Conservation (phyloP, 1,284 basidiomycete species). For the Ceratobasidium sp. region DNA sequence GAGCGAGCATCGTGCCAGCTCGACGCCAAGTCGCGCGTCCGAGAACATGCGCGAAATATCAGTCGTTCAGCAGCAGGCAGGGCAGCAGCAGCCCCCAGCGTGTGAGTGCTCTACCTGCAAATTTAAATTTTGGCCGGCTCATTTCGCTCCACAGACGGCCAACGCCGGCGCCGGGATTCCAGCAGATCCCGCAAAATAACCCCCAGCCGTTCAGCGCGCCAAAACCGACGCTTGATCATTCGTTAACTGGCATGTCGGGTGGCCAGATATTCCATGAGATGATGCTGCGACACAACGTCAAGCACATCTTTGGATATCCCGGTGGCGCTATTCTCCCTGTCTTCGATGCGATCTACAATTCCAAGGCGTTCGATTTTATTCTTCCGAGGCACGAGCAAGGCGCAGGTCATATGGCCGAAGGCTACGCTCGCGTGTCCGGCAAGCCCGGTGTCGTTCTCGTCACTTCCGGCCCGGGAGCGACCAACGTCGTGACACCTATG, state of each 20-base stretch:
- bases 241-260: conserved; percentile 94
- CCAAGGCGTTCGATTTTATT: conserved; percentile 94
- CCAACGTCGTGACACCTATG: conserved; percentile 98
- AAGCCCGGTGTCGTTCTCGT: conserved; percentile 98
- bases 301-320: conserved; percentile 98
- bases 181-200: conserved; percentile 69
- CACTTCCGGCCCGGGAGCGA: conserved; percentile 97
- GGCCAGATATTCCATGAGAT: conserved; percentile 99
- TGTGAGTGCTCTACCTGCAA: conserved; percentile 58
- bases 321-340: conserved; percentile 98
- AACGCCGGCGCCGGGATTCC: conserved; percentile 73
- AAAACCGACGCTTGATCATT: conserved; percentile 67
- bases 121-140: conserved; percentile 10
- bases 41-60: conserved; percentile 74
- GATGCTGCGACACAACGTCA: conserved; percentile 97
- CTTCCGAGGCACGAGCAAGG: conserved; percentile 98
- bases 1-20: conserved; percentile 48
- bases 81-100: conserved; percentile 71
- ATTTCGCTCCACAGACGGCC: conserved; percentile 66
- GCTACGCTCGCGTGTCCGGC: conserved; percentile 97
- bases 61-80: conserved; percentile 72
- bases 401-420: conserved; percentile 99
- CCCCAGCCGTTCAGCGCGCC: conserved; percentile 38
- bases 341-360: conserved; percentile 99
- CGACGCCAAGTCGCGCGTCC: conserved; percentile 68